Evolutionary conservation across 306 rosid genomes (phyloP).

Genomic region (Myrica gale): DNA sequence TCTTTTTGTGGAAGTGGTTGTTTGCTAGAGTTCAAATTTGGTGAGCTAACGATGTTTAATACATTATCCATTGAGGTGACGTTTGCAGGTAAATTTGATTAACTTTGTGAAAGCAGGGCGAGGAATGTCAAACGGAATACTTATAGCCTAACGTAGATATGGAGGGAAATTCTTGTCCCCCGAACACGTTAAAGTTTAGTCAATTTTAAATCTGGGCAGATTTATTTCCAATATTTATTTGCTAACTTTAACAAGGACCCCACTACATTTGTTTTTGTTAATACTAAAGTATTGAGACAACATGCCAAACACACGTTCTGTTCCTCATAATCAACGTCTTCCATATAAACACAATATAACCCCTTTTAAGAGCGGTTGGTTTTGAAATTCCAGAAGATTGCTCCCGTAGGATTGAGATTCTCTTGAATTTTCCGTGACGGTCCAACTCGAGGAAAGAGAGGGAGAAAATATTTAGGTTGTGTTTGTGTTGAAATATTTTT

Average conservation of each 20-base stretch:
- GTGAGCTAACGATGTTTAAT: conserved; percentile 34
- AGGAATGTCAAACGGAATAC: conserved; percentile 17
- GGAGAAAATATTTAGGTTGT: too few relatives aligned
- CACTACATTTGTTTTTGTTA: neutral
- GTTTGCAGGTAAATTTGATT: neutral
- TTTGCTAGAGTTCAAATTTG: conserved; percentile 27
- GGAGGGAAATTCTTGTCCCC: neutral
- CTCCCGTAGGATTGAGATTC: too few relatives aligned
- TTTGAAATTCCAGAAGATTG: too few relatives aligned
- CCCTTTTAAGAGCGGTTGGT: too few relatives aligned
- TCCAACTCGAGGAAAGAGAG: too few relatives aligned
- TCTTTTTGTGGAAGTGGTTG: conserved; percentile 11
- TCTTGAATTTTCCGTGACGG: too few relatives aligned
- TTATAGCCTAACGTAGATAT: neutral
- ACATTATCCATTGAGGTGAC: conserved; percentile 19
- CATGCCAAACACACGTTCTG: neutral
- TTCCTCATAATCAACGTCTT: neutral
- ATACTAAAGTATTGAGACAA: neutral
- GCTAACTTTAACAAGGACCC: neutral
- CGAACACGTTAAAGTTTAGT: neutral
- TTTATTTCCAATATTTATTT: neutral
- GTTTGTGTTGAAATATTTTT: too few relatives aligned
- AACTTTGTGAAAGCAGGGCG: neutral
- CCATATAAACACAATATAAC: too few relatives aligned
- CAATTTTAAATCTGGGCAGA: neutral